Conservation (phyloP, 345 rosid species). For the Moricandia moricandioides region DNA sequence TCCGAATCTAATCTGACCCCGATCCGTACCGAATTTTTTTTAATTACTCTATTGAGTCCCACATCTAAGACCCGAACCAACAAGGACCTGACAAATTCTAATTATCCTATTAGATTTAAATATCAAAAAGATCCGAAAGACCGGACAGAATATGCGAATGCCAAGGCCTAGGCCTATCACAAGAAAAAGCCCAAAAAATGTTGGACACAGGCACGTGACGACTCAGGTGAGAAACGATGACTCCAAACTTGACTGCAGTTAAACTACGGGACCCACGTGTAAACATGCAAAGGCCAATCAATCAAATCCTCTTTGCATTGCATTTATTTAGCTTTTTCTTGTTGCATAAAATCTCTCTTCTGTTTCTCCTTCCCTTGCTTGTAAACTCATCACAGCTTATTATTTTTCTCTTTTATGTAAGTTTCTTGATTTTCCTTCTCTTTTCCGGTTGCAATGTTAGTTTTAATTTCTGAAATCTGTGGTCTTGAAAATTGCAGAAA, state of each 20-base stretch:
- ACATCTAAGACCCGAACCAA: too few species aligned
- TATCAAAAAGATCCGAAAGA: too few species aligned
- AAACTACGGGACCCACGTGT: slow-evolving; percentile 28
- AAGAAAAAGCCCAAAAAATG: too few species aligned
- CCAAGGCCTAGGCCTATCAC: too few species aligned
- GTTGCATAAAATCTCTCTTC: not conserved
- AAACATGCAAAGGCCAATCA: slow-evolving; percentile 4
- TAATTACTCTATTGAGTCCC: too few species aligned
- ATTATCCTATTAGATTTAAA: too few species aligned
- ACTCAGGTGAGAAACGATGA: not conserved
- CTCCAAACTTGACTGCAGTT: slow-evolving; percentile 16
- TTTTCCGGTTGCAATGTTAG: slow-evolving; percentile 2
- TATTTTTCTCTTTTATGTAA: not conserved
- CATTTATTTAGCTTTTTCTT: slow-evolving; percentile 6
- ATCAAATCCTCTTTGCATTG: slow-evolving; percentile 21
- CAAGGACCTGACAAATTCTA: too few species aligned
- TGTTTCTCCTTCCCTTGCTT: not conserved
- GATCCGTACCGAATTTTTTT: too few species aligned
- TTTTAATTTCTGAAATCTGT: not conserved
- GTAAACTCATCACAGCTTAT: not conserved
- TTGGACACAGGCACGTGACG: too few species aligned
- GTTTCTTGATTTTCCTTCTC: not conserved
- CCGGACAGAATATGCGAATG: too few species aligned
- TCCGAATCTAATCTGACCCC: too few species aligned
- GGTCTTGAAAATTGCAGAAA: not conserved